A percentile compares a stretch with the other conserved stretches of the same genome.
phyloP scores from a whole-genome alignment of 2,329 filamentous ascomycete genomes.

The Ascochyta rabiei region DNA sequence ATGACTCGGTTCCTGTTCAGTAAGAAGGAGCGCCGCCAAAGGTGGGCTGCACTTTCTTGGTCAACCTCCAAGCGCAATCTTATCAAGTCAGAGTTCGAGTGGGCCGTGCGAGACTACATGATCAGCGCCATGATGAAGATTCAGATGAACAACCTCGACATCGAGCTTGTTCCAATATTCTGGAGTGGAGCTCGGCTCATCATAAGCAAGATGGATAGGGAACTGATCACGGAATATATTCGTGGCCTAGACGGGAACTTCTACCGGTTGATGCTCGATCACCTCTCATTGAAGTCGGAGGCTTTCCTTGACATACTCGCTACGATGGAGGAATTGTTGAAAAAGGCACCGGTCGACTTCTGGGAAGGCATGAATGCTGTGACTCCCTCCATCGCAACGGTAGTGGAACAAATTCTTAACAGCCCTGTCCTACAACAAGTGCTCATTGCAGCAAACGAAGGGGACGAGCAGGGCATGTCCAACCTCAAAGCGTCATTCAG shows the following conservation, averaged over 20 bases:
- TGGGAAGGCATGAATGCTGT: constrained; percentile 88
- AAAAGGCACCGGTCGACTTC: constrained; percentile 78
- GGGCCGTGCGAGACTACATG: constrained; percentile 79
- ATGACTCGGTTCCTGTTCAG: constrained; percentile 87
- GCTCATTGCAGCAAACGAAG: constrained; percentile 55
- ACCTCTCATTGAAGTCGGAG: constrained; percentile 60
- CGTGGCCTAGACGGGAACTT: constrained; percentile 77
- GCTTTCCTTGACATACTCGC: constrained; percentile 73
- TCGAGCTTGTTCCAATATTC: constrained; percentile 68
- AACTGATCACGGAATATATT: constrained; percentile 77
- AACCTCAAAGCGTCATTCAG: constrained; percentile 69
- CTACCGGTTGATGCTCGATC: constrained; percentile 64
- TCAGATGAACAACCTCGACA: constrained; percentile 59
- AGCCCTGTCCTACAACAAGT: constrained; percentile 70
- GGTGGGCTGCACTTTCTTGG: constrained; percentile 74
- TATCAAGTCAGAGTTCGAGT: constrained; percentile 79
- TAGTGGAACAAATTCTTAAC: constrained; percentile 83
- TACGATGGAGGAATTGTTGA: constrained; percentile 72
- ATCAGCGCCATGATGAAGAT: constrained; percentile 69
- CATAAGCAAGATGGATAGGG: constrained; percentile 72
- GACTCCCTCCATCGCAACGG: constrained; percentile 75
- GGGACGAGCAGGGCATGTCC: constrained; percentile 59
- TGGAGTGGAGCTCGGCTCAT: constrained; percentile 81
- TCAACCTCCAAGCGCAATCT: constrained; percentile 68
- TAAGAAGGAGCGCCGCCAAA: constrained; percentile 64